Percentiles rank a stretch among this genome's conserved stretches.
Conservation (phyloP, 352 stramenopile species). For the Peronospora farinosa region DNA sequence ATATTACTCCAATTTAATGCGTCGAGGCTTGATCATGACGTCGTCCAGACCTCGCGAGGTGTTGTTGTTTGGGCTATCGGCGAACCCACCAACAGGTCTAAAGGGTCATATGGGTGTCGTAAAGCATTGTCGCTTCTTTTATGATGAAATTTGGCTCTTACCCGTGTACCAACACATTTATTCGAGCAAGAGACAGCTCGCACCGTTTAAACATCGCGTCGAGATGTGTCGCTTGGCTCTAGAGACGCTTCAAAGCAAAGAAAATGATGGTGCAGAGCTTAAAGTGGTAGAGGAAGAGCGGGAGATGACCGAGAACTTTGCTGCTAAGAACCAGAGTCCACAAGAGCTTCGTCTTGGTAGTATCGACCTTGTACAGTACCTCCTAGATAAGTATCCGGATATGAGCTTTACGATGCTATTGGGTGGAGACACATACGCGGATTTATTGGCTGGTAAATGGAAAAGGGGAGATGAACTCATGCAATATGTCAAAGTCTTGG, state of each 20-base stretch:
- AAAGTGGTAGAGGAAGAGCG: constrained; percentile 57
- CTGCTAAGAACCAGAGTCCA: constrained; percentile 19
- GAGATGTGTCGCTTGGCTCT: constrained; percentile 64
- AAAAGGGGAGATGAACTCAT: constrained; percentile 74
- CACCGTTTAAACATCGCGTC: constrained; percentile 66
- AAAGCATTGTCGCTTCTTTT: constrained; percentile 46
- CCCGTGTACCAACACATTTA: constrained; percentile 89
- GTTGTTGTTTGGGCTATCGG: constrained; percentile 80
- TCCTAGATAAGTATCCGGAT: constrained; percentile 40
- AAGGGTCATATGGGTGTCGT: constrained; percentile 79
- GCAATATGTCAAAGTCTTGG: constrained; percentile 55
- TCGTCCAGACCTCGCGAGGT: constrained; percentile 31
- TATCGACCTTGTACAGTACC: constrained; percentile 64
- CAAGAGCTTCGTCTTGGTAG: constrained; percentile 48
- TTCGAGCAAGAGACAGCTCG: constrained; percentile 66
- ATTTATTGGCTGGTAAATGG: constrained; percentile 81
- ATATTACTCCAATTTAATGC: not conserved
- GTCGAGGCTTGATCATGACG: constrained; percentile 4
- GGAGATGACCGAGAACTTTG: constrained; percentile 52
- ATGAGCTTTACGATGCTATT: constrained; percentile 68
- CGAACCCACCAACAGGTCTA: constrained; percentile 70
- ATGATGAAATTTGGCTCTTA: constrained; percentile 86
- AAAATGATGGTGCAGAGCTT: constrained; percentile 25
- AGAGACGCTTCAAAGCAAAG: constrained; percentile 21
- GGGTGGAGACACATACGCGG: constrained; percentile 77